phyloP scores from a whole-genome alignment of 2,329 filamentous ascomycete species.

The Domatiomyces catenatus region DNA sequence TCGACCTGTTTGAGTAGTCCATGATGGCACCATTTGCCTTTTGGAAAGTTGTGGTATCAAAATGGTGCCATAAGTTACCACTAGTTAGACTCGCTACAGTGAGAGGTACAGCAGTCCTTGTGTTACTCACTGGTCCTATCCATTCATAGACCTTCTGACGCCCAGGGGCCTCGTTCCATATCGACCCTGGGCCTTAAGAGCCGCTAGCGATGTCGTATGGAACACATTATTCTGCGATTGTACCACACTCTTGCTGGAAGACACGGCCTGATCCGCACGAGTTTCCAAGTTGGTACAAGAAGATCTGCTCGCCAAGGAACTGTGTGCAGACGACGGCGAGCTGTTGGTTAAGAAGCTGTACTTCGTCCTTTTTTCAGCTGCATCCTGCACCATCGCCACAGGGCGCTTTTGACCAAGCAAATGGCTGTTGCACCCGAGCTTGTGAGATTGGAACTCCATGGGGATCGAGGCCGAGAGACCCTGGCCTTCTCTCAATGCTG shows the following conservation, averaged over 20 bases:
- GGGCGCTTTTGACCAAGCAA: neutral
- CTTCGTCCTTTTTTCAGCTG: neutral
- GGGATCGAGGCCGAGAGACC: slow-evolving; percentile 27
- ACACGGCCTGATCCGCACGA: slow-evolving; percentile 4
- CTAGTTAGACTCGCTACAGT: no score
- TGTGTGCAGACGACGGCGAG: slow-evolving; percentile 2
- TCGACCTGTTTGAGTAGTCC: no score
- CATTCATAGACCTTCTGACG: slow-evolving; percentile 28
- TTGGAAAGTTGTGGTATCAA: no score
- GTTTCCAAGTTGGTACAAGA: slow-evolving; percentile 1
- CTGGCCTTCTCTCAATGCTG: slow-evolving; percentile 20
- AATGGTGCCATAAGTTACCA: no score
- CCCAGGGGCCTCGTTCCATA: slow-evolving; percentile 26
- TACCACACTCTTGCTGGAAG: slow-evolving; percentile 17
- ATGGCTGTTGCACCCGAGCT: slow-evolving; percentile 30
- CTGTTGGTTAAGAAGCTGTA: slow-evolving; percentile 2
- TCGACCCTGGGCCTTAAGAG: slow-evolving; percentile 4
- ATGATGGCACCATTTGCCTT: no score
- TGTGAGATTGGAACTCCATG: slow-evolving; percentile 37
- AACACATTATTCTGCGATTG: slow-evolving; percentile 21
- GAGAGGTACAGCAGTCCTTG: no score
- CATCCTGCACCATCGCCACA: slow-evolving; percentile 2
- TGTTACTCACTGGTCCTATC: slow-evolving; percentile 21
- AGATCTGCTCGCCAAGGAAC: slow-evolving; percentile 4
- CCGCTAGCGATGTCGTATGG: slow-evolving; percentile 24